Evolutionary conservation across 805 yeast genomes (phyloP).

Genomic region (Wickerhamomyces mucosus): DNA sequence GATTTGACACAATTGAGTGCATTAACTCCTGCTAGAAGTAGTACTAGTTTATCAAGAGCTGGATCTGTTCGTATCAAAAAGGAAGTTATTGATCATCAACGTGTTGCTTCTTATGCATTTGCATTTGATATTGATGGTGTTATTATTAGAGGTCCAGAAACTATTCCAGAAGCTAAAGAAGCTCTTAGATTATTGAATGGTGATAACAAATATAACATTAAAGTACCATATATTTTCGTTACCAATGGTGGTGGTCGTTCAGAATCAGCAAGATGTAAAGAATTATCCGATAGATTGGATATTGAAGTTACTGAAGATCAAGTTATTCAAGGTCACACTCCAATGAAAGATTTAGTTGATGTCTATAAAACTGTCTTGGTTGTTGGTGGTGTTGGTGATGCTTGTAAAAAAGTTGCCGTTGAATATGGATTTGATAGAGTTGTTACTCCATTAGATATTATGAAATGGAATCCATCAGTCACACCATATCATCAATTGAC

Average conservation of each 20-base stretch:
- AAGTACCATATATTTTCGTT: slow-evolving; percentile 75
- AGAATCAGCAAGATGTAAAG: slow-evolving; percentile 64
- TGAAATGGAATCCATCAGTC: slow-evolving; percentile 82
- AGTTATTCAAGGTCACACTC: slow-evolving; percentile 89
- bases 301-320: slow-evolving; percentile 62
- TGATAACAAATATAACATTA: slow-evolving; percentile 64
- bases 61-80: slow-evolving; percentile 32
- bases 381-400: slow-evolving; percentile 83
- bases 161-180: slow-evolving; percentile 70
- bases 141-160: slow-evolving; percentile 72
- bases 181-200: slow-evolving; percentile 72
- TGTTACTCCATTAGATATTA: slow-evolving; percentile 70
- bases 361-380: slow-evolving; percentile 67
- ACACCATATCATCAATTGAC: slow-evolving; percentile 75
- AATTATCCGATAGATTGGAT: slow-evolving; percentile 52
- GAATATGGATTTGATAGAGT: slow-evolving; percentile 80
- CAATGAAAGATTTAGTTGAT: slow-evolving; percentile 74
- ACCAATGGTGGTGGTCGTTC: slow-evolving; percentile 92
- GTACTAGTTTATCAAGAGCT: slow-evolving; percentile 12
- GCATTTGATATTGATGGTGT: slow-evolving; percentile 94
- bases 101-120: slow-evolving; percentile 79
- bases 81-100: slow-evolving; percentile 51
- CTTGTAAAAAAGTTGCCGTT: slow-evolving; percentile 74
- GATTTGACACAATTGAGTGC: slow-evolving; percentile 21
- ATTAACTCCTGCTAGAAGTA: slow-evolving; percentile 10